Conservation (phyloP, 2,329 filamentous ascomycete genomes). For the Cryphonectria carpinicola region DNA sequence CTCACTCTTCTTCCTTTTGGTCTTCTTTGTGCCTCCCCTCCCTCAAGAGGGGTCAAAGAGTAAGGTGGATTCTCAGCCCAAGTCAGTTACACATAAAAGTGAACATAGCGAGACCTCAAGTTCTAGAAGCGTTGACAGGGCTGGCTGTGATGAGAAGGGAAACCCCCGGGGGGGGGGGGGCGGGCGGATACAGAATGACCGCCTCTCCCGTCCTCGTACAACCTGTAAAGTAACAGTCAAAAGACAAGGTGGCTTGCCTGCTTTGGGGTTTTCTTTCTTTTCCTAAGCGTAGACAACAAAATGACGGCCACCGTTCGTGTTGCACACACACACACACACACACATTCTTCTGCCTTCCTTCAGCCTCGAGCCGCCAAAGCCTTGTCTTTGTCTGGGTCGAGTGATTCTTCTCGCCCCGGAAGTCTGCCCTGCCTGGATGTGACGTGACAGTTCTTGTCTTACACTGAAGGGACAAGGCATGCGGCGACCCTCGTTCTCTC, state of each 20-base stretch:
- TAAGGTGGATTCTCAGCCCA: no score
- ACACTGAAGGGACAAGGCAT: neutral
- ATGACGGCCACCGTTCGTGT: neutral
- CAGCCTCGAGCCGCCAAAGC: neutral
- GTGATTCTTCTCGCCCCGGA: no score
- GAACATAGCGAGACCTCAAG: neutral
- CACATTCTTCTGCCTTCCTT: neutral
- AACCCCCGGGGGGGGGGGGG: no score
- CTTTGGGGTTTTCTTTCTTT: no score
- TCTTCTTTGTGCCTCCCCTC: no score
- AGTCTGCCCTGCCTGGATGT: neutral
- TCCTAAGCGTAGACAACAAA: neutral
- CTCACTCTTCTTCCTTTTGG: no score
- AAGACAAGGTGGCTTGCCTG: no score
- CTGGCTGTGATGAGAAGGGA: no score
- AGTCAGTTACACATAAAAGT: neutral
- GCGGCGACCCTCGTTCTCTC: neutral
- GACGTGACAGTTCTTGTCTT: neutral
- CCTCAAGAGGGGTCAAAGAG: no score
- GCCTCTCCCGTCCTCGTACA: no score
- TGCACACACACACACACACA: neutral
- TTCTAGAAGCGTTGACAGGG: neutral
- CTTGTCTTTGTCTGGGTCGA: neutral
- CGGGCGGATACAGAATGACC: no score
- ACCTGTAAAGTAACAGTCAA: no score